Evolutionary conservation across 176 grass and related monocot genomes (phyloP), one percentile per base, ranked within the genome.

Genomic region (Aegilops sharonensis): DNA sequence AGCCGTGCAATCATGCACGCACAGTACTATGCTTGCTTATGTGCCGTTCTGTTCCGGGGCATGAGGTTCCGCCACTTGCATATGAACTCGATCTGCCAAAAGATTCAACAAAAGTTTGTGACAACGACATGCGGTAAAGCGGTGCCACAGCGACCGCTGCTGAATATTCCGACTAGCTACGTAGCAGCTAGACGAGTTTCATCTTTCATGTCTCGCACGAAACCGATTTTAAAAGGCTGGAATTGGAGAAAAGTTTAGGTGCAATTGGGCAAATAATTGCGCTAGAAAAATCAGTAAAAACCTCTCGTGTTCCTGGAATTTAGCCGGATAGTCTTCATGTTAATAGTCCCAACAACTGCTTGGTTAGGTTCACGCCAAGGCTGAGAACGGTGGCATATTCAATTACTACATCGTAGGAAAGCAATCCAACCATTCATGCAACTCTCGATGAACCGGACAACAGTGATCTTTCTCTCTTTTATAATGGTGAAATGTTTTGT

Each of bases 231-330:
- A 35, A 79, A 84, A 80, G 81, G 72, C 74, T 59, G 45, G 81
- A 87, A 68, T 14, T 68, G 59, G 73, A 79, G 75, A 87, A 80
- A 87, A 79, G 59, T 79, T 84, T 60, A 74, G 67, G 57, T 57
- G 75, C 89, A 87, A 91, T n/a, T 68, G 68, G 84, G 66, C 18
- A 21, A 91, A 91, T 91, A 91, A 84, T 87, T 84, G 85, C 21
- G 80, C 71, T 80, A 80, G 21, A 84, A 80, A 79, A 62, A 59
- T 78, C 20, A 35, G 25, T 20, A 67, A 72, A 54, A 90, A 25
- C 61, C 20, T 42, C 70, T 37, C 66, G 23, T 45, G 61, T 62
- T 34, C 40, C 40, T 89, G 71, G 21, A 71, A 42, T 86, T 71
- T 83, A 50, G 39, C 39, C 31, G 32, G 17, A 65, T 42, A 64